Base-by-base conservation (phyloP, 208 protist genomes). In the Leishmania turanica region DNA sequence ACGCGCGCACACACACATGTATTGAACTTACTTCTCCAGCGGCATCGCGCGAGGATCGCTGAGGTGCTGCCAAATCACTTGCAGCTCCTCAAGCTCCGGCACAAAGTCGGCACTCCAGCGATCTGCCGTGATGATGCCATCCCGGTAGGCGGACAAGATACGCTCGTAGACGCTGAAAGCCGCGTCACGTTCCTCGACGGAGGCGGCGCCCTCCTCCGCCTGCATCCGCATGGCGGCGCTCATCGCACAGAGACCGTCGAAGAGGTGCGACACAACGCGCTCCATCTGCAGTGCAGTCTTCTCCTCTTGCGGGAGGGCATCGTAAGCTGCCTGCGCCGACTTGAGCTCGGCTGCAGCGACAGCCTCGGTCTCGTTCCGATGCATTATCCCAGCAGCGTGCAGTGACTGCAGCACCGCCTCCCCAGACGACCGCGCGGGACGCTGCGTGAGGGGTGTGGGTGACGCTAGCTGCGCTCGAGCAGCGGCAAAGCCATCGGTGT, bases 171-270 rank as follows among this genome's bases (percentile, higher is more conserved):
- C 89, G 11, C 62, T 60, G 77, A 80, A 83, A 21, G 87, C 86
- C 7, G 87, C 86, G 19, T 90, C 86, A 71, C 86, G 19, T 51
- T 90, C 85, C 51, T 88, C 82, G 31, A 68, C 49, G n/a, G 87
- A 81, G 4, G 42, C 64, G 0, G 56, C 6, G 8, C 51, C 71
- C 40, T 71, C 75, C 80, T 89, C 86, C 53, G 90, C 75, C 81
- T 88, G 84, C 81, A 91, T 83, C 34, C 88, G 84, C 19, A 94
- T 83, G 3, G 88, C 86, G 49, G 87, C 89, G 72, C 86, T 93
- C 17, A 85, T 80, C 7, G 93, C 91, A 66, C 85, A 91, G 2
- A 96, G 77, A 21, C 86, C 91, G 37, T 93, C 90, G 60, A 84
- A 92, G 53, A 91, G 83, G 75, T 95, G 91, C 27, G 74, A 68